These are phyloP conservation scores for Acanthamoeba sp. DNA, from an alignment of 208 protist genomes.

Conservation along the genomic window DNA sequence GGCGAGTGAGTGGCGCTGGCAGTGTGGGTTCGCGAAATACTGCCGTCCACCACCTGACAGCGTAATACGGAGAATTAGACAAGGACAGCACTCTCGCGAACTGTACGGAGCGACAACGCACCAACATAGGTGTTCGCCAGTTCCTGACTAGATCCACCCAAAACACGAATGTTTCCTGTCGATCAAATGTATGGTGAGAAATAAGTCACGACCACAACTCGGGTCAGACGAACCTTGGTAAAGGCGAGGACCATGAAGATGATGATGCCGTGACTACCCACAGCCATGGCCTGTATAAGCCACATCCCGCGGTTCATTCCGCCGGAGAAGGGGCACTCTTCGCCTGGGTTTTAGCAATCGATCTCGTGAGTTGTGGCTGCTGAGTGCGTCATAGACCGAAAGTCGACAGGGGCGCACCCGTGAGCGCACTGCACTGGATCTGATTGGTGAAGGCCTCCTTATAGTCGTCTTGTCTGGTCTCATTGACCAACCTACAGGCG, in stretches of 20 bases:
- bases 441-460: background rate
- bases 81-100: too few relatives aligned
- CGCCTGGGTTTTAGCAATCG: background rate
- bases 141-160: background rate
- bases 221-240: background rate
- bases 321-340: background rate
- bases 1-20: background rate
- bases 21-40: background rate
- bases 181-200: background rate
- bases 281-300: slow-evolving; percentile 10
- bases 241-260: background rate
- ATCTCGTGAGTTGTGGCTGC: background rate
- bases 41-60: too few relatives aligned
- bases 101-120: background rate
- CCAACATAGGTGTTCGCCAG: background rate
- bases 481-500: background rate
- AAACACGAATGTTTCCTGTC: background rate
- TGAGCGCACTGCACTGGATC: background rate
- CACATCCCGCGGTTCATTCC: slow-evolving; percentile 16
- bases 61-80: too few relatives aligned
- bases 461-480: background rate
- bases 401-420: background rate
- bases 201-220: background rate
- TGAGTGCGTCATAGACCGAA: too few relatives aligned
- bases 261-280: slow-evolving; percentile 24